Conservation (phyloP, 768 basidiomycete genomes). For the Xerocomus spinulosus region DNA sequence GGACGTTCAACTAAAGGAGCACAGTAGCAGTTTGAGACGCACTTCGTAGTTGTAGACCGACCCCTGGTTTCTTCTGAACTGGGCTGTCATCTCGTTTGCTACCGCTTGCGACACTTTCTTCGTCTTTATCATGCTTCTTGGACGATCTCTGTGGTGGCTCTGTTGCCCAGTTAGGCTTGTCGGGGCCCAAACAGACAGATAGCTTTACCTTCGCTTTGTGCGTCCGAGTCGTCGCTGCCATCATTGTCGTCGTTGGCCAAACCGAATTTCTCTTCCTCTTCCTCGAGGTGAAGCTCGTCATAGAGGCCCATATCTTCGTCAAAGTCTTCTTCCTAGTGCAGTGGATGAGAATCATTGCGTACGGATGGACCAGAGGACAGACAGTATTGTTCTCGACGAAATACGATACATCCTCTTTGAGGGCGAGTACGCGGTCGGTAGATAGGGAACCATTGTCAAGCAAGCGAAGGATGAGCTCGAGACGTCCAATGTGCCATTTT, state of each 20-base stretch:
- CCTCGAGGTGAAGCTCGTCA: constrained; percentile 94
- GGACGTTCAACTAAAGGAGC: constrained; percentile 13
- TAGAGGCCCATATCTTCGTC: constrained; percentile 97
- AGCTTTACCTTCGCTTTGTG: constrained; percentile 62
- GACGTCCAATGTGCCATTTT: constrained; percentile 89
- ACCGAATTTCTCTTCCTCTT: constrained; percentile 93
- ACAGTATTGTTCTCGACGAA: constrained; percentile 96
- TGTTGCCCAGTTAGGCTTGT: constrained; percentile 20
- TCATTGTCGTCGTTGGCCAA: constrained; percentile 69
- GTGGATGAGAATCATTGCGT: constrained; percentile 15
- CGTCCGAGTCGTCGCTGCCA: constrained; percentile 67
- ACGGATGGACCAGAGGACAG: constrained; percentile 33
- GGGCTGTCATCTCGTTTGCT: constrained; percentile 74
- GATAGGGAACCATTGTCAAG: constrained; percentile 89
- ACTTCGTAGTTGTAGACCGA: constrained; percentile 67
- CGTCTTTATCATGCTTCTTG: constrained; percentile 71
- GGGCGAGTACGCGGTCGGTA: constrained; percentile 69
- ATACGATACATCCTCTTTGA: constrained; percentile 94
- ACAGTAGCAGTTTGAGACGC: constrained; percentile 29
- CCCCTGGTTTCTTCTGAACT: constrained; percentile 70
- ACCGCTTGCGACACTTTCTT: constrained; percentile 67
- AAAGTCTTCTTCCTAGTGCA: constrained; percentile 85
- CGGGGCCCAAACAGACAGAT: not conserved
- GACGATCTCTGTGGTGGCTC: constrained; percentile 63
- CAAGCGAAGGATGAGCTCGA: constrained; percentile 90